Conservation (phyloP, 306 rosid species). For the Acacia crassicarpa region DNA sequence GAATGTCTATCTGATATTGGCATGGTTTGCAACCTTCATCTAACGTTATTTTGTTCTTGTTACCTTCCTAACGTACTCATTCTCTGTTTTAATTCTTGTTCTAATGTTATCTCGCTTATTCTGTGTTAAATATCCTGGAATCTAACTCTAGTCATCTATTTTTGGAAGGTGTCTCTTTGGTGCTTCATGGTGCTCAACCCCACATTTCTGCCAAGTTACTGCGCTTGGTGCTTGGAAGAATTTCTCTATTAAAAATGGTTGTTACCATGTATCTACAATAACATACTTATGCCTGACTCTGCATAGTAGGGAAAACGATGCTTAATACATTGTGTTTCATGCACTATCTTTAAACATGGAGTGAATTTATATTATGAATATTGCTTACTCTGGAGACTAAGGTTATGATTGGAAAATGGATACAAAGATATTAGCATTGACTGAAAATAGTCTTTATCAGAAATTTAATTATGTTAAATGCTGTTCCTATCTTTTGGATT, state of each 20-base stretch:
- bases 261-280: no score
- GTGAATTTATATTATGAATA: background rate
- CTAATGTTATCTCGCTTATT: background rate
- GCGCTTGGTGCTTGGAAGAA: background rate
- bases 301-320: no score
- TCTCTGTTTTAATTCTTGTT: no score
- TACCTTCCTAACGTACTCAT: no score
- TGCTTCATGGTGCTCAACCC: background rate
- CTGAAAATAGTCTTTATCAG: no score
- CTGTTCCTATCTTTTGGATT: no score
- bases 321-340: background rate
- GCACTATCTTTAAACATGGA: background rate
- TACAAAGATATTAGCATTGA: no score
- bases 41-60: background rate
- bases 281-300: no score
- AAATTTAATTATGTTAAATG: no score
- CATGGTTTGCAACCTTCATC: constrained; percentile 10
- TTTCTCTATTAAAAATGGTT: background rate
- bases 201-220: background rate
- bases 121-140: background rate
- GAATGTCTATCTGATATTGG: background rate
- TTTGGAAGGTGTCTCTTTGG: background rate
- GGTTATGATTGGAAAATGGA: background rate
- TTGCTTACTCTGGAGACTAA: background rate
- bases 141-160: background rate